Evolutionary conservation across 257 asterid species (phyloP).

Genomic region (Salvia hispanica): DNA sequence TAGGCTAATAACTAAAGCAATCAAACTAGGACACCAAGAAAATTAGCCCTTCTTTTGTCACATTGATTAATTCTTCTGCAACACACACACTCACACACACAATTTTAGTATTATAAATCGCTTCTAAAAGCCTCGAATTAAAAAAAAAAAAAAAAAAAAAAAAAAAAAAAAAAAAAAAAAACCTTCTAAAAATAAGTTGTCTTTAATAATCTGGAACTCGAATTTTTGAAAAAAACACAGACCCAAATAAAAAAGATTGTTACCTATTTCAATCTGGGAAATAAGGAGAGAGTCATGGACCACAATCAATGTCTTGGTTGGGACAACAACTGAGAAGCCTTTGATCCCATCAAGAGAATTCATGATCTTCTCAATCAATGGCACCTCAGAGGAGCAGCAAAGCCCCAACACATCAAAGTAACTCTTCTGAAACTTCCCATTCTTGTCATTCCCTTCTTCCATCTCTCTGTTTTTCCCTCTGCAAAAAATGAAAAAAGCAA

Average conservation of each 20-base stretch:
- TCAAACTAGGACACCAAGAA: slow-evolving; percentile 4
- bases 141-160: too few relatives aligned
- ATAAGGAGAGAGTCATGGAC: slow-evolving; percentile 58
- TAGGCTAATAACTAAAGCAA: background rate
- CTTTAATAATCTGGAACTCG: too few relatives aligned
- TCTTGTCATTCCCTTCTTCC: background rate
- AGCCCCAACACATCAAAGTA: slow-evolving; percentile 88
- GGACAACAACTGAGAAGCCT: slow-evolving; percentile 62
- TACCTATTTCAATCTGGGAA: slow-evolving; percentile 73
- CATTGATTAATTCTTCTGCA: too few relatives aligned
- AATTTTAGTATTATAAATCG: too few relatives aligned
- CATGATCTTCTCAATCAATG: slow-evolving; percentile 44
- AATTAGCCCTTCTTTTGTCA: background rate
- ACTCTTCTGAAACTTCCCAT: slow-evolving; percentile 59
- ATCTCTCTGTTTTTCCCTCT: slow-evolving; percentile 3
- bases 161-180: too few relatives aligned
- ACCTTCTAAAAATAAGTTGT: too few relatives aligned
- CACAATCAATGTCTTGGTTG: slow-evolving; percentile 43
- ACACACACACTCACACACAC: background rate
- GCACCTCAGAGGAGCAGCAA: slow-evolving; percentile 41
- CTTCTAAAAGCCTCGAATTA: too few relatives aligned
- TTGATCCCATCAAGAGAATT: slow-evolving; percentile 66
- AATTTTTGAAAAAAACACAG: too few relatives aligned
- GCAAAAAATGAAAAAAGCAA: background rate
- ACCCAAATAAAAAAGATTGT: background rate